These are phyloP conservation scores for Eucalyptus cladocalyx DNA, from an alignment of 345 rosid species.

Conservation along the genomic window DNA sequence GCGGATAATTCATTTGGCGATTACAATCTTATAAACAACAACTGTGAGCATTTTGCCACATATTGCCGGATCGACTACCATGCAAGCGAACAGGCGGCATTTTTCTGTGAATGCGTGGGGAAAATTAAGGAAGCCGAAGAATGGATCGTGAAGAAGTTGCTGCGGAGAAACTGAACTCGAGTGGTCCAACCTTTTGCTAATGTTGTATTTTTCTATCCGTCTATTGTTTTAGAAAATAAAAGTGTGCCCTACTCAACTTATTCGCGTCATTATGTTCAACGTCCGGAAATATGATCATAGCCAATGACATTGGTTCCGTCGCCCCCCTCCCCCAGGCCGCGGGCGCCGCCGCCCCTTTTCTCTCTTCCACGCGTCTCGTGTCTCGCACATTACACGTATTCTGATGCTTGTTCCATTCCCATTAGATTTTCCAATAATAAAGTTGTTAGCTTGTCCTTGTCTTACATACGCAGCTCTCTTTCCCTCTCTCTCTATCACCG, in stretches of 20 bases:
- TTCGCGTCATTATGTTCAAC: background rate
- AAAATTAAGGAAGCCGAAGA: slow-evolving; percentile 22
- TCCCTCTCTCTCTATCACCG: background rate
- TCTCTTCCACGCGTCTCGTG: too few species aligned
- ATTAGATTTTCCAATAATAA: too few species aligned
- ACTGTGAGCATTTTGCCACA: background rate
- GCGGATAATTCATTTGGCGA: background rate
- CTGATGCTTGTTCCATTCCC: too few species aligned
- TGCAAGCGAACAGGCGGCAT: background rate
- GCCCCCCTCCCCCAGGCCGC: too few species aligned
- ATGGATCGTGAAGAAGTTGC: background rate
- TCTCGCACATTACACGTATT: too few species aligned
- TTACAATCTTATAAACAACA: background rate
- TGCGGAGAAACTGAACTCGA: too few species aligned
- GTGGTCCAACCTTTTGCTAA: too few species aligned
- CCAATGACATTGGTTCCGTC: too few species aligned
- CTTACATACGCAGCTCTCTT: too few species aligned
- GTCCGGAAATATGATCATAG: too few species aligned
- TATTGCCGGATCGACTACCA: background rate
- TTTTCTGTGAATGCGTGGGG: background rate
- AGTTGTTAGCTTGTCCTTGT: too few species aligned
- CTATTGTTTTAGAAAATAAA: background rate
- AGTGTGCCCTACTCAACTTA: background rate
- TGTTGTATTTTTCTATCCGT: background rate
- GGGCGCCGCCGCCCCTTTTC: too few species aligned